A percentile compares a stretch with the other conserved stretches of the same genome.
phyloP scores from a whole-genome alignment of 2,329 filamentous ascomycete genomes.

The Knufia petricola region DNA sequence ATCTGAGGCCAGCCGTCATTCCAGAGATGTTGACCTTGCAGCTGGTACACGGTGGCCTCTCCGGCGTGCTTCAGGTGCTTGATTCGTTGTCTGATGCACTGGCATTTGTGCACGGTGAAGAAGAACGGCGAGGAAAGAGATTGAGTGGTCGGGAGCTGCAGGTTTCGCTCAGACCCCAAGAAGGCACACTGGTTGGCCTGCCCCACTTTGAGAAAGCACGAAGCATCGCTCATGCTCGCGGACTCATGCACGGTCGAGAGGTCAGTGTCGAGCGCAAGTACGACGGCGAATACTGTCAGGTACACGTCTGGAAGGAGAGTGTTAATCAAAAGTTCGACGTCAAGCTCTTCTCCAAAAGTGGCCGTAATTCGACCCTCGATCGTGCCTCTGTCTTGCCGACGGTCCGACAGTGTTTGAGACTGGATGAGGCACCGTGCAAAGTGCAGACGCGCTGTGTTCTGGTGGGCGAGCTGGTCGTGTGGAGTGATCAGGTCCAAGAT shows the following conservation, averaged over 20 bases:
- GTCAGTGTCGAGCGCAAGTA: too few species aligned
- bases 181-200: slow-evolving; percentile 51
- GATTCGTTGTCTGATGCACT: slow-evolving; percentile 46
- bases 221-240: slow-evolving; percentile 60
- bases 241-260: slow-evolving; percentile 43
- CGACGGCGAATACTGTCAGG: too few species aligned
- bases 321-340: slow-evolving; percentile 44
- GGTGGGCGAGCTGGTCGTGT: slow-evolving; percentile 73
- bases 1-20: slow-evolving; percentile 39
- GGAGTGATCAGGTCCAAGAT: slow-evolving; percentile 55
- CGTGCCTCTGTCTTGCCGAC: slow-evolving; percentile 50
- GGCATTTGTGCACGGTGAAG: not conserved
- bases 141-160: too few species aligned
- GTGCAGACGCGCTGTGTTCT: slow-evolving; percentile 61
- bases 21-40: not conserved
- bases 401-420: slow-evolving; percentile 54
- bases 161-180: slow-evolving; percentile 38
- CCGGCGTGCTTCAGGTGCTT: slow-evolving; percentile 50
- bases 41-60: slow-evolving; percentile 40
- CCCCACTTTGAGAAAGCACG: slow-evolving; percentile 51
- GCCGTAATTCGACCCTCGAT: slow-evolving; percentile 65
- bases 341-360: slow-evolving; percentile 83
- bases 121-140: too few species aligned
- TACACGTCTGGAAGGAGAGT: slow-evolving; percentile 60
- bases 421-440: slow-evolving; percentile 49